These are phyloP conservation scores for Coemansia sp. DNA, from an alignment of 192 early-diverging fungal species.

Conservation along the genomic window DNA sequence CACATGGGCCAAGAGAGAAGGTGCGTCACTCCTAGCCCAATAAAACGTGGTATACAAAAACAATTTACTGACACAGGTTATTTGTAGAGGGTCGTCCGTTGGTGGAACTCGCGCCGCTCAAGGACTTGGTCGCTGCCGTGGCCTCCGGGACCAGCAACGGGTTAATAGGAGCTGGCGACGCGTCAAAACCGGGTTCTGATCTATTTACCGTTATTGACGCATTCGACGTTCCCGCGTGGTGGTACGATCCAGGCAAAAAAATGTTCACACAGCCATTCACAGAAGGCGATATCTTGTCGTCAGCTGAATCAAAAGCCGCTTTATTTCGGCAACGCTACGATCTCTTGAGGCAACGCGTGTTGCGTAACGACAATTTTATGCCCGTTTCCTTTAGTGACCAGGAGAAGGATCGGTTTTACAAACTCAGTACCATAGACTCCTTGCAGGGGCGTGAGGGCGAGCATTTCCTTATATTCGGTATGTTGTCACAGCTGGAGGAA, in stretches of 20 bases:
- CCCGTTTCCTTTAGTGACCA: slow-evolving; percentile 63
- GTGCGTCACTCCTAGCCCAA: slow-evolving; percentile 36
- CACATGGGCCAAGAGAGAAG: slow-evolving; percentile 73
- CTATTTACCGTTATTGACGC: slow-evolving; percentile 65
- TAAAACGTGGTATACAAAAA: not conserved
- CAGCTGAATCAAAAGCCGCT: slow-evolving; percentile 64
- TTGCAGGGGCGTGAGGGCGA: slow-evolving; percentile 72
- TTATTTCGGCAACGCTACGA: slow-evolving; percentile 81
- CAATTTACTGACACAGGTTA: not conserved
- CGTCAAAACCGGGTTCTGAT: slow-evolving; percentile 17
- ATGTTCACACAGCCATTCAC: slow-evolving; percentile 58
- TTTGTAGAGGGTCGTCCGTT: slow-evolving; percentile 34
- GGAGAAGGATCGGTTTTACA: slow-evolving; percentile 43
- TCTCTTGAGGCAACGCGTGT: slow-evolving; percentile 73
- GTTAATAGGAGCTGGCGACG: not conserved
- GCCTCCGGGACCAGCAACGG: slow-evolving; percentile 28
- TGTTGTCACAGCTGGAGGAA: slow-evolving; percentile 82
- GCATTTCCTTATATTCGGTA: slow-evolving; percentile 80
- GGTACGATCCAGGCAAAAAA: slow-evolving; percentile 68
- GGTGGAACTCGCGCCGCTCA: slow-evolving; percentile 48
- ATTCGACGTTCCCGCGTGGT: slow-evolving; percentile 72
- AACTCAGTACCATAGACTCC: slow-evolving; percentile 71
- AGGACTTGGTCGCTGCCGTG: slow-evolving; percentile 35
- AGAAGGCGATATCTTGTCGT: slow-evolving; percentile 58
- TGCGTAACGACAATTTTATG: slow-evolving; percentile 81